Base-by-base conservation (phyloP, 2,329 filamentous ascomycete genomes). In the Lasiodiplodia sp. region DNA sequence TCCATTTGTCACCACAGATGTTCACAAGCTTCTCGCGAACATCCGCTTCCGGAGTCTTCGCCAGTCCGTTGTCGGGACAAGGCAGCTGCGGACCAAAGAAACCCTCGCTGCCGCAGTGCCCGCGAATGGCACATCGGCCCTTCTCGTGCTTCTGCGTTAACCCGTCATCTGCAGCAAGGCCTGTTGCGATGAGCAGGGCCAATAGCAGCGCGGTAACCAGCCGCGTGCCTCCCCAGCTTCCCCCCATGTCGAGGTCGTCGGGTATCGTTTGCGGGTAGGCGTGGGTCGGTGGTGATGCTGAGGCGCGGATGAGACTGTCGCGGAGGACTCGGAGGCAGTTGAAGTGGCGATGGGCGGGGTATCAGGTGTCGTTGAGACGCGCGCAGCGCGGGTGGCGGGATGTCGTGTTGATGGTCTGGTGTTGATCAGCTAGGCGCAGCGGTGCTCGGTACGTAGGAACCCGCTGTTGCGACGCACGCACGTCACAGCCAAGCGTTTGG, bases 51-150 rank as follows among this genome's bases (percentile, higher is more conserved):
- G 95, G 95, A 40, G 91, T 87, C 71, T 90, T 84, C 44, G 96
- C 96, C 44, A 90, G 83, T 4, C 86, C 94, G 78, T 99, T 99
- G 81, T 99, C 95, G 16, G 94, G 90, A 78, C 96, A 99, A 4
- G 96, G 96, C 70, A 98, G 85, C 73, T 97, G 89, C 69, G 93
- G 91, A 68, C 94, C 93, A 75, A 98, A 98, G 78, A 96, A 91
- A 71, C 91, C 91, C 81, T 95, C 91, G 80, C 94, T 94, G 58
- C 96, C 96, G 78, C 96, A 99, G 71, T 96, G 91, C 8, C 94
- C 94, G 62, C 95, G 89, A 71, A 98, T 93, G 0, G 95, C 93
- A 80, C 95, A 98, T 72, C 95, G 88, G 51, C 95, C 95, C 62
- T 90, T 85, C 80, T 97, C 94, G 74, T 97, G 95, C 72, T 89